A percentile compares a stretch with the other conserved stretches of the same genome.
Conservation (phyloP, 768 basidiomycete species). For the Clitopilus passeckerianus region DNA sequence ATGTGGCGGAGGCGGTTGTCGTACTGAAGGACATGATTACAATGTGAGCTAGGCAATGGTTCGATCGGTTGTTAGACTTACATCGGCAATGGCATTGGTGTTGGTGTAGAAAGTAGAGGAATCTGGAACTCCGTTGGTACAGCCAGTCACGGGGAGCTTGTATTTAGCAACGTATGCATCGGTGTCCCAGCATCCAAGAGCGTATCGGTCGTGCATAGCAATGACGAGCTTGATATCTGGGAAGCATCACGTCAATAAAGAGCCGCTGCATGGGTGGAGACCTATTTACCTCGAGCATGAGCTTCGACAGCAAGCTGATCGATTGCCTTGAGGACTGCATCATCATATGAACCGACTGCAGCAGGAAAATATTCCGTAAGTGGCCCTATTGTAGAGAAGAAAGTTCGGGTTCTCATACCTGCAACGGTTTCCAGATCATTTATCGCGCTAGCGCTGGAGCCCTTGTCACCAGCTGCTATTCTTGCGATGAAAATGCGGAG, state of each 20-base stretch:
- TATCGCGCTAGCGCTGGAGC: slow-evolving; percentile 15
- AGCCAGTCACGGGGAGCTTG: slow-evolving; percentile 13
- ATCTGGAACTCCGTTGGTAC: slow-evolving; percentile 19
- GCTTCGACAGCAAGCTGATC: slow-evolving; percentile 18
- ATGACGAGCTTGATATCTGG: slow-evolving; percentile 21
- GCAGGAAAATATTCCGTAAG: not conserved
- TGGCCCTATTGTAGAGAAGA: not conserved
- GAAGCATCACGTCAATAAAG: not conserved
- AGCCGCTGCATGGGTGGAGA: not conserved
- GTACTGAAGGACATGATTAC: slow-evolving; percentile 8
- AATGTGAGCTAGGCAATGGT: not conserved
- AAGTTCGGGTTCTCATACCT: too few species aligned
- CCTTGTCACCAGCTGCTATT: slow-evolving; percentile 16
- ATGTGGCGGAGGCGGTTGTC: slow-evolving; percentile 19
- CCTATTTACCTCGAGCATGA: slow-evolving; percentile 14
- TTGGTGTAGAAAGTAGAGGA: slow-evolving; percentile 19
- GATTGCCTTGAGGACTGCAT: slow-evolving; percentile 16
- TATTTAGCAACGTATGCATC: slow-evolving; percentile 21
- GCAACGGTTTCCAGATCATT: slow-evolving; percentile 18
- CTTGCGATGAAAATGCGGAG: slow-evolving; percentile 18
- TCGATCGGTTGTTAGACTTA: not conserved
- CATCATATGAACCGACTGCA: slow-evolving; percentile 18
- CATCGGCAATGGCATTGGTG: slow-evolving; percentile 18
- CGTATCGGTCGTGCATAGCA: slow-evolving; percentile 22
- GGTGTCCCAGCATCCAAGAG: slow-evolving; percentile 20